Evolutionary conservation across 1,139 yeast species (phyloP).

Genomic region (Taiozyma sp.): DNA sequence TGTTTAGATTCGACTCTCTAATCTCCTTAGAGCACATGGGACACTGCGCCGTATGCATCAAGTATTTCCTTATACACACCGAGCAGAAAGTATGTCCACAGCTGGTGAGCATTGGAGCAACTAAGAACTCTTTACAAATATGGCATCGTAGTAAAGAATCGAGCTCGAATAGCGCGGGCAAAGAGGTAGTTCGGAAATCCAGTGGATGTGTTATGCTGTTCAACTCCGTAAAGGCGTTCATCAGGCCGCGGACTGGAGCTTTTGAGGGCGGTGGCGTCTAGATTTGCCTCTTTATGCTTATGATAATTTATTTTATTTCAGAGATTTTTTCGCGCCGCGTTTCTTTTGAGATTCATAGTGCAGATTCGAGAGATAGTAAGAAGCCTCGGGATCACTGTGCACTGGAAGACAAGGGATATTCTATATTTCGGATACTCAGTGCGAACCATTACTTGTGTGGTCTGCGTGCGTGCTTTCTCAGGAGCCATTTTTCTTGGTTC

Average conservation of each 20-base stretch:
- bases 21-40: conserved; percentile 77
- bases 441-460: no score
- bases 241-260: not conserved
- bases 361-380: not conserved
- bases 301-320: not conserved
- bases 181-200: conserved; percentile 53
- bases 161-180: conserved; percentile 56
- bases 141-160: conserved; percentile 79
- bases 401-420: no score
- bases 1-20: conserved; percentile 64
- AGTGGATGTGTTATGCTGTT: conserved; percentile 55
- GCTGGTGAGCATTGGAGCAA: conserved; percentile 79
- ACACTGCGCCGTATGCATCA: conserved; percentile 58
- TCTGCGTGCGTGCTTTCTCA: no score
- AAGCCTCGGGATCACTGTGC: not conserved
- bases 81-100: conserved; percentile 95
- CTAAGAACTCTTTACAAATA: conserved; percentile 83
- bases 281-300: not conserved
- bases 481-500: no score
- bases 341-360: not conserved
- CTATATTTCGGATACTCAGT: no score
- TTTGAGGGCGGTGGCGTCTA: not conserved
- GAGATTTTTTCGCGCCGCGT: not conserved
- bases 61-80: conserved; percentile 72
- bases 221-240: conserved; percentile 5